These are phyloP conservation scores for Leonotis leonurus DNA, from an alignment of 257 asterid species.

Conservation along the genomic window DNA sequence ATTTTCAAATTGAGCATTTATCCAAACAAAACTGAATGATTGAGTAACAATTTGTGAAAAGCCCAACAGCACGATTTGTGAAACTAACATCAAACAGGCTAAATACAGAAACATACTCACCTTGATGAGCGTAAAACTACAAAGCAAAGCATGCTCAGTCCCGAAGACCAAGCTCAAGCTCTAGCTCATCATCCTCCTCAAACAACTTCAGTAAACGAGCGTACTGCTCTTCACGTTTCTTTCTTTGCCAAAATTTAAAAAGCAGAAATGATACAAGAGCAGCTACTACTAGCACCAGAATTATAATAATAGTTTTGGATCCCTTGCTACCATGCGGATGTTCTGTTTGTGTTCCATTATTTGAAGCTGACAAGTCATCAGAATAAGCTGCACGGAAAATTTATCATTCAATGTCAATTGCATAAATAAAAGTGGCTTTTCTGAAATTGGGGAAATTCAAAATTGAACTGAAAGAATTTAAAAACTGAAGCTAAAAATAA, in stretches of 20 bases:
- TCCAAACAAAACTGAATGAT: not conserved
- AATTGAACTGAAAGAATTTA: not conserved
- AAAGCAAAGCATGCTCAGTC: conserved; percentile 36
- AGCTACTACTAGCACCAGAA: conserved; percentile 36
- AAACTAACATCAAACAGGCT: not conserved
- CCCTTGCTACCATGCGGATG: conserved; percentile 40
- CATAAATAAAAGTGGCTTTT: conserved; percentile 2
- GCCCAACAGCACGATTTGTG: not conserved
- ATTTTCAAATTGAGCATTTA: not conserved
- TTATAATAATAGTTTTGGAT: conserved; percentile 34
- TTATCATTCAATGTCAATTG: conserved; percentile 6
- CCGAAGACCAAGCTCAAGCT: conserved; percentile 85
- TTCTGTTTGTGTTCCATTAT: conserved; percentile 31
- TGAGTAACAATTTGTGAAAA: not conserved
- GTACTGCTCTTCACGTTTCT: conserved; percentile 82
- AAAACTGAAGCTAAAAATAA: not conserved
- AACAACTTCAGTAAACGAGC: conserved; percentile 83
- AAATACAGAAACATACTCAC: conserved; percentile 24
- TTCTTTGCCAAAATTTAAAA: conserved; percentile 72
- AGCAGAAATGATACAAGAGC: conserved; percentile 51
- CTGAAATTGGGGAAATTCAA: too few species aligned
- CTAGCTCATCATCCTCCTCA: conserved; percentile 94
- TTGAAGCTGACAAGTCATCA: conserved; percentile 37
- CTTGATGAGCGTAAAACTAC: conserved; percentile 23
- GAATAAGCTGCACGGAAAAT: conserved; percentile 42